phyloP scores from a whole-genome alignment of 208 protist genomes.

The Leishmania tropica region DNA sequence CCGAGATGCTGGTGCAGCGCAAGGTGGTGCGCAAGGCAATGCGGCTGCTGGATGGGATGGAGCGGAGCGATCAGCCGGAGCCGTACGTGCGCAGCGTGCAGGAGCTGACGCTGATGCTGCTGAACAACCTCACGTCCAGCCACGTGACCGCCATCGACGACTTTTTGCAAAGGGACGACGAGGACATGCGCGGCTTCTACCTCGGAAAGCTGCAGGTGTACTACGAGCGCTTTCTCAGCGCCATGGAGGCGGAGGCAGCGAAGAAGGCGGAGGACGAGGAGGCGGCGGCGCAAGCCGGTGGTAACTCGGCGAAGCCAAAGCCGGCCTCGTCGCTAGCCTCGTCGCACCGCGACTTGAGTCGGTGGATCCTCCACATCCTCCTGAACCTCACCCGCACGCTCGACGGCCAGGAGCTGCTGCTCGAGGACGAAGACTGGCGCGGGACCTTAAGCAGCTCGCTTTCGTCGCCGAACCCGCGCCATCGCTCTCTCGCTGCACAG shows the following conservation, averaged over 20 bases:
- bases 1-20: slow-evolving; percentile 69
- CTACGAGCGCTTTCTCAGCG: slow-evolving; percentile 41
- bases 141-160: slow-evolving; percentile 79
- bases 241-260: slow-evolving; percentile 17
- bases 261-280: neutral
- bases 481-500: slow-evolving; percentile 70
- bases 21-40: slow-evolving; percentile 76
- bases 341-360: slow-evolving; percentile 53
- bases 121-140: slow-evolving; percentile 83
- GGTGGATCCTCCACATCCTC: slow-evolving; percentile 81
- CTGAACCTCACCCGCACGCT: slow-evolving; percentile 78
- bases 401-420: slow-evolving; percentile 72
- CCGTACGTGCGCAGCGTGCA: slow-evolving; percentile 48
- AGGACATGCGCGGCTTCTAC: slow-evolving; percentile 85
- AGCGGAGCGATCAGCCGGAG: slow-evolving; percentile 37
- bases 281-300: neutral
- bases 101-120: slow-evolving; percentile 86
- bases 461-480: slow-evolving; percentile 33
- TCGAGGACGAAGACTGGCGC: slow-evolving; percentile 79
- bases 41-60: slow-evolving; percentile 76
- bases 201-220: slow-evolving; percentile 70
- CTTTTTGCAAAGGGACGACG: slow-evolving; percentile 75
- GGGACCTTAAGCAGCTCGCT: slow-evolving; percentile 50
- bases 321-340: slow-evolving; percentile 4
- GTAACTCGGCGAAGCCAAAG: slow-evolving; percentile 8